Percentiles rank a stretch among this genome's conserved stretches.
phyloP scores from a whole-genome alignment of 495 filamentous ascomycete genomes.

The Tirmania nivea region DNA sequence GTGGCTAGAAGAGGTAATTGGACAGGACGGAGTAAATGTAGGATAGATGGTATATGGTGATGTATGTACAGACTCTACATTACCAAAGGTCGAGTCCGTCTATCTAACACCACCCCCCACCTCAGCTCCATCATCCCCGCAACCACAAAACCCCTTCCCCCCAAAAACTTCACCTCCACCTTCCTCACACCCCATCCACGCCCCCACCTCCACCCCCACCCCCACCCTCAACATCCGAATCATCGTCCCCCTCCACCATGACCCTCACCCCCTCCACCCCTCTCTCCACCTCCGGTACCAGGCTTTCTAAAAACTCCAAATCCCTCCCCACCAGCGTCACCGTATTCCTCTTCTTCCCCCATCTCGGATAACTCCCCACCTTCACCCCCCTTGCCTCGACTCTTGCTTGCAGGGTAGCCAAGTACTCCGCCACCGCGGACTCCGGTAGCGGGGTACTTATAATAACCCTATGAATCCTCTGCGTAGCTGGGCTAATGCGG shows the following conservation, averaged over 20 bases:
- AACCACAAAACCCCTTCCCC: neutral
- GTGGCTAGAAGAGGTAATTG: no score
- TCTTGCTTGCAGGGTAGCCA: constrained; percentile 53
- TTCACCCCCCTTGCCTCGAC: constrained; percentile 58
- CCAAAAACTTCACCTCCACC: constrained; percentile 28
- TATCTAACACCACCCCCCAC: no score
- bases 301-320: constrained; percentile 35
- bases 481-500: constrained; percentile 54
- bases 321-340: constrained; percentile 73
- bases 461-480: constrained; percentile 51
- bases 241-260: constrained; percentile 36
- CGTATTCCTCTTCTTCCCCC: constrained; percentile 72
- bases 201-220: constrained; percentile 32
- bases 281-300: constrained; percentile 40
- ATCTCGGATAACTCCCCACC: constrained; percentile 89
- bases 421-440: constrained; percentile 58
- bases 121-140: neutral
- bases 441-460: constrained; percentile 75
- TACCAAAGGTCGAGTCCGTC: no score
- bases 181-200: constrained; percentile 34
- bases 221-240: constrained; percentile 20
- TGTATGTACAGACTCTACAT: no score
- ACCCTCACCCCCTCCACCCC: constrained; percentile 37
- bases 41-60: no score
- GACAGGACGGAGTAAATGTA: no score